Evolutionary conservation across 495 filamentous ascomycete species (phyloP), one percentile per base, ranked within the genome.

Genomic region (Xylaria venustula): DNA sequence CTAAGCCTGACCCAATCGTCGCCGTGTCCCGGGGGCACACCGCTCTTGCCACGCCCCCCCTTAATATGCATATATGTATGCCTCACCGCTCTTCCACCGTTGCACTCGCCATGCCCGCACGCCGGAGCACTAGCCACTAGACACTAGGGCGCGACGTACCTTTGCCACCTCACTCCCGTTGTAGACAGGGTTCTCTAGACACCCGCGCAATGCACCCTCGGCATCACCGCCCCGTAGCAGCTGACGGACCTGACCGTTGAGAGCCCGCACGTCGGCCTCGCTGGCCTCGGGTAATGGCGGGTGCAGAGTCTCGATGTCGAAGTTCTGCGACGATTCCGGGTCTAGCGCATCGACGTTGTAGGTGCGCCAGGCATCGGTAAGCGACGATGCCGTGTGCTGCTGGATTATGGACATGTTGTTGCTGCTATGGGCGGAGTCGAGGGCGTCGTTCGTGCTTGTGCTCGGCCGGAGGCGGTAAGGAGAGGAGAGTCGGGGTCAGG

Each of bases 331-430:
- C 58, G 89, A 89, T 75, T 97, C 92, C n/a, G 91, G 89, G 75
- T 92, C 88, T 55, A 93, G 85, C 64, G 86, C 83, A 75, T 97
- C 92, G 77, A 97, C 87, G 80, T 96, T 91, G 81, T 96, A 93
- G 67, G 91, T 96, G 72, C 92, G 90, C 87, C 90, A 97, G 81
- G 79, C 80, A 66, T 85, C 82, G 71, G 70, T 69, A 23, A 85
- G 75, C 57, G 81, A 73, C 34, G 81, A 75, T 32, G 67, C 49
- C 47, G 77, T 78, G 70, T 81, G 76, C 66, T 84, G 80, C 64
- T 83, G 82, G 68, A 84, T 83, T 63, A 85, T 81, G 40, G 81
- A 84, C 82, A 85, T 85, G 41, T 62, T 23, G 45, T 67, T 14
- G 47, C 44, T 34, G 9, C 55, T 48, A 25, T 56, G 32, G 44